Conservation (phyloP, 2,329 filamentous ascomycete genomes). For the Ascochyta clinopodiicola region DNA sequence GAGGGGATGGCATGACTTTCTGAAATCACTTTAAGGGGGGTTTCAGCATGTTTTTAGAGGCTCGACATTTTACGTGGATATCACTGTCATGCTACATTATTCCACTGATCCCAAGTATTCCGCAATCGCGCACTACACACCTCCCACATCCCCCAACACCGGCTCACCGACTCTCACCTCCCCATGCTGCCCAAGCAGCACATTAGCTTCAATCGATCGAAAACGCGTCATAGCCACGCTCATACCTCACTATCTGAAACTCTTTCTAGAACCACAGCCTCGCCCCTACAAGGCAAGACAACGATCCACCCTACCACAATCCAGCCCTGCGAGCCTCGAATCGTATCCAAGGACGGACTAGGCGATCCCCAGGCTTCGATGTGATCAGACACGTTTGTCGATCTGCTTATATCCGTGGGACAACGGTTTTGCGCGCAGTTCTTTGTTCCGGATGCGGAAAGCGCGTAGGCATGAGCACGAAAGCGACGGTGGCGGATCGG, state of each 20-base stretch:
- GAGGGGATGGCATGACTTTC: too few relatives aligned
- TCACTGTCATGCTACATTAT: too few relatives aligned
- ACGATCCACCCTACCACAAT: constrained; percentile 1
- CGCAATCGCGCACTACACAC: too few relatives aligned
- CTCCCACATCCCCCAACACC: too few relatives aligned
- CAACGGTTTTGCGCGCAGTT: neutral
- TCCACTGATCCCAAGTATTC: too few relatives aligned
- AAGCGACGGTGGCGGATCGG: neutral
- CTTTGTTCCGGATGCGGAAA: constrained; percentile 32
- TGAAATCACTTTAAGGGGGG: neutral
- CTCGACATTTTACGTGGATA: too few relatives aligned
- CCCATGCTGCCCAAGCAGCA: too few relatives aligned
- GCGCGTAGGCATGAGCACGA: neutral
- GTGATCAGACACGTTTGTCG: neutral
- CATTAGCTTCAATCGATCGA: too few relatives aligned
- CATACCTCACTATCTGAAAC: neutral
- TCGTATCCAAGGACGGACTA: neutral
- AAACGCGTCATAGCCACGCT: too few relatives aligned
- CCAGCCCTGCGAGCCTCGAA: neutral
- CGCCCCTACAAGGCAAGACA: constrained; percentile 17
- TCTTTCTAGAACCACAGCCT: constrained; percentile 9
- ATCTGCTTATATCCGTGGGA: too few relatives aligned
- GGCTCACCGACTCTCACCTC: too few relatives aligned
- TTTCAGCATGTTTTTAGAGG: too few relatives aligned
- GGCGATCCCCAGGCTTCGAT: neutral